phyloP scores from a whole-genome alignment of 371 early-diverging fungal genomes.

The Dinochytrium kinnereticum region DNA sequence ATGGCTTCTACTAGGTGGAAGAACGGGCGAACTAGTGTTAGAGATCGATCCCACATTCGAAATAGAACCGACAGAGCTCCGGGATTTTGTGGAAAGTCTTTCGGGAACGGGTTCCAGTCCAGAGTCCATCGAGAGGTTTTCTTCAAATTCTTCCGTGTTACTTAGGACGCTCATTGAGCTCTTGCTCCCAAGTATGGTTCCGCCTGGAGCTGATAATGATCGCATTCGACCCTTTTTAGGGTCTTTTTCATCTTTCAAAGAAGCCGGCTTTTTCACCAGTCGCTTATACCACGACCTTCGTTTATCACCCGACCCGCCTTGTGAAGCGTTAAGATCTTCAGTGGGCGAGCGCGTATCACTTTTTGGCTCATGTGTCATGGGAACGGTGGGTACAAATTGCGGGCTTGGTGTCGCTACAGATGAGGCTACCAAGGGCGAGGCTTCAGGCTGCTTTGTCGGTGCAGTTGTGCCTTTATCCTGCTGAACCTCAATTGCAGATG shows the following conservation, averaged over 20 bases:
- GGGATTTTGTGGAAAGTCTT: conserved; percentile 1
- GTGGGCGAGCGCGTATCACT: neutral
- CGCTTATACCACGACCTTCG: conserved; percentile 42
- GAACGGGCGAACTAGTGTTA: neutral
- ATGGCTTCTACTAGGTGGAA: neutral
- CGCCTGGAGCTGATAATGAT: conserved; percentile 38
- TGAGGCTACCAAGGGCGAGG: conserved; percentile 4
- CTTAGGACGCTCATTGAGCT: neutral
- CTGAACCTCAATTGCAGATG: conserved; percentile 36
- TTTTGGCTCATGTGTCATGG: neutral
- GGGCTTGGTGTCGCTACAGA: neutral
- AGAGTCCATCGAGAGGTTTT: conserved; percentile 1
- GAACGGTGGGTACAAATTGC: neutral
- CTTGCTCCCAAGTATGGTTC: conserved; percentile 3
- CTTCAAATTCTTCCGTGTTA: conserved; percentile 13
- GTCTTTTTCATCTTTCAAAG: neutral
- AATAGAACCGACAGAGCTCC: neutral
- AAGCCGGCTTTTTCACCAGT: conserved; percentile 26
- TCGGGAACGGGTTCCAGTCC: conserved; percentile 9
- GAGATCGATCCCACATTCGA: neutral
- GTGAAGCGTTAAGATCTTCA: neutral
- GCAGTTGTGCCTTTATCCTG: conserved; percentile 14
- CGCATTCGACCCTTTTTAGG: conserved; percentile 22
- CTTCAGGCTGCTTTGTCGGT: conserved; percentile 3
- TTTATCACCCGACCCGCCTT: neutral